Evolutionary conservation across 495 filamentous ascomycete species (phyloP), one percentile per base, ranked within the genome.

Genomic region (Emericellopsis terricola): DNA sequence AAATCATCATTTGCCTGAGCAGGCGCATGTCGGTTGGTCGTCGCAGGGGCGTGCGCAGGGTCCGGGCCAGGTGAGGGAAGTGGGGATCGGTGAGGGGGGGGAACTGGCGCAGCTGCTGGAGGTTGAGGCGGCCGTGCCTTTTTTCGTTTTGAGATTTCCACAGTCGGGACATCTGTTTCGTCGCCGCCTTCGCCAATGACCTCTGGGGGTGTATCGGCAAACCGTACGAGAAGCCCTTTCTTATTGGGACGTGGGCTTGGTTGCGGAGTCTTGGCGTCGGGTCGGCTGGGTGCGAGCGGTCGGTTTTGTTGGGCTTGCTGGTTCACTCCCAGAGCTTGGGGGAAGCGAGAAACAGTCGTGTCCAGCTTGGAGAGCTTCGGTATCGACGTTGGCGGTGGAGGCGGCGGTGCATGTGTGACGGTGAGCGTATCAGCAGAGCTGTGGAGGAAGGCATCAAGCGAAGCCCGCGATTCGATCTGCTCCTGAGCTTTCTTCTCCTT

Each of bases 131-230:
- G 19, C 21, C 24, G 60, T 13, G 57, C 45, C 32, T 56, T 57
- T 42, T 62, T 62, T 33, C 62, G 51, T 43, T 53, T 60, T 0
- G 68, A 70, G 13, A 92, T 74, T 44, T 86, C 80, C 14, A 69
- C 59, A 0, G 72, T 66, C 4, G 78, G 76, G 3, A 57, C 52
- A 24, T 79, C 74, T 28, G 76, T 71, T 41, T 91, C 83, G 52
- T 92, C 84, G 10, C 85, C 85, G 15, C 85, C 85, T 45, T 81
- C 71, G 16, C 85, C 85, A 51, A 94, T 91, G 32, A 91, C 47
- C 23, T 81, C 78, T 11, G 82, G 81, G 38, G 57, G 56, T 15
- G 53, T 62, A 32, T 76, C 62, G 6, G 56, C 67, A 46, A 92
- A 94, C 28, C 62, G 66, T n/a, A 92, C 83, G 13, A 51, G 52